Evolutionary conservation across 2,329 filamentous ascomycete genomes (phyloP), one percentile per base, ranked within the genome.

Genomic region (Chrysosphaeria jannelii): DNA sequence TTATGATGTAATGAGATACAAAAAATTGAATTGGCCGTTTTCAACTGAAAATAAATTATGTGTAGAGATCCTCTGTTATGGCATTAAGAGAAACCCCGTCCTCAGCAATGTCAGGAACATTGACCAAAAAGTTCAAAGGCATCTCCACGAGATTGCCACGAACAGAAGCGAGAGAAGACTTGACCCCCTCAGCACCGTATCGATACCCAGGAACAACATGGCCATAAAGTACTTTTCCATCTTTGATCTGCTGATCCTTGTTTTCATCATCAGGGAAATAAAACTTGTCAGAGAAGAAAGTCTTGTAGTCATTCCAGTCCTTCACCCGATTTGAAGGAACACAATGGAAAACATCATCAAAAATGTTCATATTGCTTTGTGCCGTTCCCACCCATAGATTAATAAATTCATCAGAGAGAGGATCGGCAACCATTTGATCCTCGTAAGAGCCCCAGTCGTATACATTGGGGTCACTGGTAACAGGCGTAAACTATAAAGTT

Each of bases 91-190:
- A 53, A 35, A 89, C 35, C 0, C 78, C 76, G 34, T 76, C 61
- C 51, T 78, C 67, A 4, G 79, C 81, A 41, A 91, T 66, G 40
- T 91, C 78, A 35, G 75, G 59, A 6, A 61, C 57, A 16, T 78
- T 70, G 35, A 69, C 67, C 40, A 90, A 48, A 48, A 91, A 91
- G 32, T 75, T 51, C 34, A 91, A 49, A 14, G 78, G 76, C 79
- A 91, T 91, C 50, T 90, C 74, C 6, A 91, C 69, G 21, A 78
- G 44, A 6, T 57, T 71, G 3, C 71, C 71, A 29, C 62, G 56
- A 19, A 79, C 50, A 25, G 58, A 52, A 26, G 53, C 51, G 25
- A 79, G 46, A 45, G 63, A 56, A 23, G 67, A 59, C 46, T 35
- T 78, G 28, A 78, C 51, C 39, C 72, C 65, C n/a, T 48, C 48